A percentile compares a stretch with the other conserved stretches of the same genome.
Evolutionary conservation across 129 eudicot genomes (phyloP).

Genomic region (Deinandra increscens): DNA sequence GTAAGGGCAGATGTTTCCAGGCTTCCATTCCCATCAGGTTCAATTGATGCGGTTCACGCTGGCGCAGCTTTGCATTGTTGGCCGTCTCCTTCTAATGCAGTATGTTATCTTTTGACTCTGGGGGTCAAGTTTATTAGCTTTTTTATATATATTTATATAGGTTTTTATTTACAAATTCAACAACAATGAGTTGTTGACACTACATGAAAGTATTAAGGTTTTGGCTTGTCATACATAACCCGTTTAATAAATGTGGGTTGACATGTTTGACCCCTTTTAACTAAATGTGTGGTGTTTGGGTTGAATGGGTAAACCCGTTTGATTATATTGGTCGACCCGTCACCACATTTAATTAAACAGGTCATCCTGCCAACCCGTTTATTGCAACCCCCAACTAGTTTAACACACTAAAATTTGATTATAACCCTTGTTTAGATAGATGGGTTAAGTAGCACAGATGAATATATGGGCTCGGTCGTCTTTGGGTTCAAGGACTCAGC

Average conservation of each 20-base stretch:
- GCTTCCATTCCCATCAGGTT: constrained; percentile 88
- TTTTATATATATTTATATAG: background rate
- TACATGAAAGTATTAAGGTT: background rate
- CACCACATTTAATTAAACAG: background rate
- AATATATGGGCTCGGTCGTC: background rate
- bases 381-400: background rate
- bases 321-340: background rate
- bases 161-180: background rate
- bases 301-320: background rate
- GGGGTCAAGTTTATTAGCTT: background rate
- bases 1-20: constrained; percentile 97
- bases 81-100: constrained; percentile 99
- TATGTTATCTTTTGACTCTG: constrained; percentile 38
- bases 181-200: background rate
- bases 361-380: background rate
- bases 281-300: background rate
- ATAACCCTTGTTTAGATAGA: too few relatives aligned
- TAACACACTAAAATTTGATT: background rate
- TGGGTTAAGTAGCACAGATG: too few relatives aligned
- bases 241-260: background rate
- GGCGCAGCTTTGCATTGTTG: constrained; percentile 99
- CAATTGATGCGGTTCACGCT: constrained; percentile 95
- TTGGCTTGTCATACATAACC: background rate
- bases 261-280: background rate
- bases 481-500: background rate